phyloP scores from a whole-genome alignment of 1,284 basidiomycete species.

The Naganishia liquefaciens region DNA sequence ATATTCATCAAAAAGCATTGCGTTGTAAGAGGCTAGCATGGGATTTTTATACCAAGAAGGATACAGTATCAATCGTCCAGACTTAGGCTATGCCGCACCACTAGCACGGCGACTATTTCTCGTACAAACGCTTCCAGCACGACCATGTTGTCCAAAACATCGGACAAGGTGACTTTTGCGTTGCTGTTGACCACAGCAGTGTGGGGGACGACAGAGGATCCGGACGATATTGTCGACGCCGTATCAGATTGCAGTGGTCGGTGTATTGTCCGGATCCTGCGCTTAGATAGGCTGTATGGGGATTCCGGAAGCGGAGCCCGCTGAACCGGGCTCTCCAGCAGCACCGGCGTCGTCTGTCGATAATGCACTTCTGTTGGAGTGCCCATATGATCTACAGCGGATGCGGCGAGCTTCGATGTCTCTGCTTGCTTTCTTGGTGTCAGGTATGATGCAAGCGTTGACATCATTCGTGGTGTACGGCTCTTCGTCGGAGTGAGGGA shows the following conservation, averaged over 20 bases:
- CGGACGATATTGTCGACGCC: slow-evolving; percentile 13
- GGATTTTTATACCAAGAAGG: slow-evolving; percentile 32
- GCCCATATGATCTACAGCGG: slow-evolving; percentile 5
- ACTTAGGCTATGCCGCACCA: slow-evolving; percentile 78
- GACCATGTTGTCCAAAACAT: slow-evolving; percentile 89
- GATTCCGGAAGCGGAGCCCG: neutral
- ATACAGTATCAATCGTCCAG: slow-evolving; percentile 63
- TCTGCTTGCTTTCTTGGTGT: slow-evolving; percentile 64
- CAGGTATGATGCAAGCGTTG: slow-evolving; percentile 69
- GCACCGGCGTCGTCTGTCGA: neutral
- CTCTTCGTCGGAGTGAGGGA: slow-evolving; percentile 32
- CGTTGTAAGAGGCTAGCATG: slow-evolving; percentile 31
- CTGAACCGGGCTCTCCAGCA: slow-evolving; percentile 9
- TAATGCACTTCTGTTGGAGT: slow-evolving; percentile 1
- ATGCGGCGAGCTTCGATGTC: slow-evolving; percentile 20
- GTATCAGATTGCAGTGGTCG: neutral
- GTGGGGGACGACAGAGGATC: neutral
- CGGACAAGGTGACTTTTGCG: slow-evolving; percentile 70
- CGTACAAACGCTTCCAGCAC: slow-evolving; percentile 94
- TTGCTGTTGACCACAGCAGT: slow-evolving; percentile 29
- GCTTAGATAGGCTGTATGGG: slow-evolving; percentile 45
- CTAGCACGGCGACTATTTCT: slow-evolving; percentile 83
- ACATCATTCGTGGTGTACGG: slow-evolving; percentile 30
- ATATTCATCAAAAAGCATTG: neutral
- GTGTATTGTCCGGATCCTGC: slow-evolving; percentile 19